Conservation (phyloP, 2,329 filamentous ascomycete genomes). For the Colletotrichum sp. region DNA sequence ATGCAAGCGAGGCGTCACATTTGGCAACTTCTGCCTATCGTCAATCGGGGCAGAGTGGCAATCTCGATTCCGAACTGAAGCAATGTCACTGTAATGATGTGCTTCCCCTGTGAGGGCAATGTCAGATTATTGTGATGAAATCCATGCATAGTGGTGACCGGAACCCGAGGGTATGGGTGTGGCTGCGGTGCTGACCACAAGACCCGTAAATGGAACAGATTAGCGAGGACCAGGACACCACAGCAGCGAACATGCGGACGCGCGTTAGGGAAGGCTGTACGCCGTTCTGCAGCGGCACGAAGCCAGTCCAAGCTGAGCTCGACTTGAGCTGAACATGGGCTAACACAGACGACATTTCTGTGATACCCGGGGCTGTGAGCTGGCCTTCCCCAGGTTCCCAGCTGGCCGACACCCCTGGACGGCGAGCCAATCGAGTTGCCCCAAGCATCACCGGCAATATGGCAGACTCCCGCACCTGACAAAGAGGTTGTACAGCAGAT, state of each 20-base stretch:
- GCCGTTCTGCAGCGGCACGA: background rate
- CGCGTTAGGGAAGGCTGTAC: background rate
- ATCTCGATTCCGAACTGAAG: background rate
- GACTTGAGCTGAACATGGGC: background rate
- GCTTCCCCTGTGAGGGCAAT: background rate
- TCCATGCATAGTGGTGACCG: background rate
- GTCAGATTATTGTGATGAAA: background rate
- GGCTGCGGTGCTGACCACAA: constrained; percentile 2
- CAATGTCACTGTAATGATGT: background rate
- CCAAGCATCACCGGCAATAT: background rate
- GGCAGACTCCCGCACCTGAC: background rate
- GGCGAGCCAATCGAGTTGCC: background rate
- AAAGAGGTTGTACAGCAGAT: background rate
- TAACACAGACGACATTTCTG: background rate
- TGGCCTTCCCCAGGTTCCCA: background rate
- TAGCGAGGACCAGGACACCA: constrained; percentile 14
- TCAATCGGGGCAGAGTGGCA: background rate
- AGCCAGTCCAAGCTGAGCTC: background rate
- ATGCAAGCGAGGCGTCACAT: background rate
- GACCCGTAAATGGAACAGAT: constrained; percentile 21
- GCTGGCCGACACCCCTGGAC: background rate
- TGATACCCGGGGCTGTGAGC: background rate
- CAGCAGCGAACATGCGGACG: constrained; percentile 6
- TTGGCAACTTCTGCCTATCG: background rate
- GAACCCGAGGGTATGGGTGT: background rate